Percentiles rank a stretch among this genome's conserved stretches.
These are phyloP conservation scores for Clonostachys rhizophaga DNA, from an alignment of 2,329 filamentous ascomycete genomes.

Conservation along the genomic window DNA sequence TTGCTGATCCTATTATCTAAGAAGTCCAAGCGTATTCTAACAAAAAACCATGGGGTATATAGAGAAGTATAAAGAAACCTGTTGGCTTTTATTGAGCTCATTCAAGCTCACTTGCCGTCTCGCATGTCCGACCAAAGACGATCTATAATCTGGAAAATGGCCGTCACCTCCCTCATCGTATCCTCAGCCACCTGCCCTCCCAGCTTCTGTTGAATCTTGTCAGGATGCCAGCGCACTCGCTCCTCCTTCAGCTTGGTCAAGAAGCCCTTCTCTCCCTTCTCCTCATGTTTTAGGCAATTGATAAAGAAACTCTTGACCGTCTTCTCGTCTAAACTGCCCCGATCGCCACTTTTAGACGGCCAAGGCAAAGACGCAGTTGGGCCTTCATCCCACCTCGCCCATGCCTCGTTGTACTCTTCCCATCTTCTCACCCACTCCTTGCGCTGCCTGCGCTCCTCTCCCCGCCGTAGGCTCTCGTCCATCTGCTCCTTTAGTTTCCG, in stretches of 20 bases:
- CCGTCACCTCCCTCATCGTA: constrained; percentile 76
- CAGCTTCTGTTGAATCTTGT: constrained; percentile 91
- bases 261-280: constrained; percentile 38
- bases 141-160: constrained; percentile 89
- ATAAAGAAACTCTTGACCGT: constrained; percentile 68
- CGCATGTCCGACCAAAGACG: constrained; percentile 66
- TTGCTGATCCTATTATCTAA: not conserved
- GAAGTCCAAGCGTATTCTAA: not conserved
- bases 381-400: constrained; percentile 57
- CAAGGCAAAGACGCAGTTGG: constrained; percentile 51
- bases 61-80: not conserved
- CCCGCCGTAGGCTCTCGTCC: constrained; percentile 63
- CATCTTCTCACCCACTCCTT: constrained; percentile 56
- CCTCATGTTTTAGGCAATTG: constrained; percentile 32
- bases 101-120: not conserved
- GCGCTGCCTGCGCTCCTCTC: constrained; percentile 55
- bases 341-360: constrained; percentile 62
- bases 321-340: constrained; percentile 50
- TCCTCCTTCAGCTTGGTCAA: constrained; percentile 67
- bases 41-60: not conserved
- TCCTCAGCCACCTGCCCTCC: constrained; percentile 66
- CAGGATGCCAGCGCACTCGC: constrained; percentile 91
- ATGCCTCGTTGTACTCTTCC: constrained; percentile 59
- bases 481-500: constrained; percentile 57
- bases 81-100: not conserved